Conservation (phyloP, 75 land plant genomes). For the Pseudotsuga menziesii region DNA sequence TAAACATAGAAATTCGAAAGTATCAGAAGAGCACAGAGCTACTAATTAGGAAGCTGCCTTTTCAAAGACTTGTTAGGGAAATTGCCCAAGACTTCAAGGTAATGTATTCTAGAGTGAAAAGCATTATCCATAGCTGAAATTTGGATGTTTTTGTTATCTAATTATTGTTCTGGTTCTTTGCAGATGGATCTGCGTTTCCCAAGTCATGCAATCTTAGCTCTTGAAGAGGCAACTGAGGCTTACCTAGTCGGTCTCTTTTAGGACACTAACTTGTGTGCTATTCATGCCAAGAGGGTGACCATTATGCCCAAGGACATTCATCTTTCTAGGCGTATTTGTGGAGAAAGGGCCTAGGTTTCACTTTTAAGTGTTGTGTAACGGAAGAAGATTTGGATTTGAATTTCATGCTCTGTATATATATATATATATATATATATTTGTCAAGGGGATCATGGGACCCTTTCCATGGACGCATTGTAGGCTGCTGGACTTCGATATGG, state of each 20-base stretch:
- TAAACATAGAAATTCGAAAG: conserved; percentile 9
- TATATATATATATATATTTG: too few species aligned
- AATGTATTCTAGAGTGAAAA: background rate
- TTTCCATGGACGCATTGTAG: too few species aligned
- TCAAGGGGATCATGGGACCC: too few species aligned
- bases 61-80: conserved; percentile 11
- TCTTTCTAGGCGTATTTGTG: conserved; percentile 49
- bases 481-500: too few species aligned
- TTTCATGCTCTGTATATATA: too few species aligned
- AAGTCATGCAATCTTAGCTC: conserved; percentile 47
- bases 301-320: conserved; percentile 74
- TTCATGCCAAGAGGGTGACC: conserved; percentile 62
- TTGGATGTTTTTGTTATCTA: too few species aligned
- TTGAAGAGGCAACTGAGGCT: conserved; percentile 72
- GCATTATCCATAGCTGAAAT: too few species aligned
- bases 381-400: too few species aligned
- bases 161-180: background rate
- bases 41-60: conserved; percentile 4
- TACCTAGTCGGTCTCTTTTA: conserved; percentile 66
- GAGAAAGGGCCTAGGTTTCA: conserved; percentile 38
- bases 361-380: too few species aligned
- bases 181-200: conserved; percentile 52
- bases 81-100: conserved; percentile 12
- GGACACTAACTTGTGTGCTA: conserved; percentile 42
- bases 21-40: conserved; percentile 16